Conservation (phyloP, 208 protist species). For the Eutreptiella sp. region DNA sequence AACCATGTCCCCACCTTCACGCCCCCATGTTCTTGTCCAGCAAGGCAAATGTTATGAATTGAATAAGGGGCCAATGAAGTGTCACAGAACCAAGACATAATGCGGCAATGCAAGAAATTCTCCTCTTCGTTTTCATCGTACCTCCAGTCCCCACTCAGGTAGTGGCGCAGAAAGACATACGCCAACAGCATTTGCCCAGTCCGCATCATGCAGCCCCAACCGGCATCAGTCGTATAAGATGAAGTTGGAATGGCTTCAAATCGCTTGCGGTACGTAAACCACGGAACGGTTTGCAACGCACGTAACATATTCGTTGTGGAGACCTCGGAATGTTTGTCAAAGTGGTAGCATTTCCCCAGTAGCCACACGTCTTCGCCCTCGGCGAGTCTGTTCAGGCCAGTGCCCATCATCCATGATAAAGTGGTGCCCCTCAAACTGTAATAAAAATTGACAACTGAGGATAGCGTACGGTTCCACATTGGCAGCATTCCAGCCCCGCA, state of each 20-base stretch:
- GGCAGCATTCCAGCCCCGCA: no score
- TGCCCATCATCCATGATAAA: no score
- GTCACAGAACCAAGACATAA: constrained; percentile 31
- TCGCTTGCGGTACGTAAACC: constrained; percentile 69
- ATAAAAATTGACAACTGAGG: no score
- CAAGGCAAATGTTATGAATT: constrained; percentile 32
- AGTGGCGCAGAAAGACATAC: constrained; percentile 45
- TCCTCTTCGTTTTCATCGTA: neutral
- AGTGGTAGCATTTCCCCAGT: no score
- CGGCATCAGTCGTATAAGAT: constrained; percentile 57
- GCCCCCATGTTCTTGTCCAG: constrained; percentile 14
- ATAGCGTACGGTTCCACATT: no score
- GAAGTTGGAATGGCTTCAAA: constrained; percentile 48
- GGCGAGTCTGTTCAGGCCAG: no score
- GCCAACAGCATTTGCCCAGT: constrained; percentile 75
- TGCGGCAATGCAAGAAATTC: neutral
- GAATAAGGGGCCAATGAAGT: constrained; percentile 25
- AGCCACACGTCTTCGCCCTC: no score
- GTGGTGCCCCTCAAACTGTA: no score
- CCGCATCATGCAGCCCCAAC: constrained; percentile 81
- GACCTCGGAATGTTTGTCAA: no score
- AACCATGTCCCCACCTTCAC: constrained; percentile 41
- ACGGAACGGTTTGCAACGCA: constrained; percentile 45
- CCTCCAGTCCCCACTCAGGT: constrained; percentile 15
- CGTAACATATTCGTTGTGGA: no score